A percentile compares a stretch with the other conserved stretches of the same genome.
These are phyloP conservation scores for Tieghemostelium lacteum DNA, from an alignment of 78 protist species.

Conservation along the genomic window DNA sequence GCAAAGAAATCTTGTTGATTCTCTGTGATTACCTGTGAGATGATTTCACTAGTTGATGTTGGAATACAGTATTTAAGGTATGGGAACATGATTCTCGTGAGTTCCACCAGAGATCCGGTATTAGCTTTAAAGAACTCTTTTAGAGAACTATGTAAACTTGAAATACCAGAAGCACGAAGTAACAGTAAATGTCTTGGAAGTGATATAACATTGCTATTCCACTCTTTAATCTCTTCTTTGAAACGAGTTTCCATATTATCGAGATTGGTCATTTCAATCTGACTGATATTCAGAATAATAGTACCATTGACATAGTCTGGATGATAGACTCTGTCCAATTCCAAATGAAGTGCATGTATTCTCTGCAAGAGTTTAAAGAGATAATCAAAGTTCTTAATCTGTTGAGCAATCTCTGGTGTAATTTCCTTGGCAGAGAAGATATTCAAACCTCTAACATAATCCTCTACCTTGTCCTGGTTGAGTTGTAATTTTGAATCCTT, in stretches of 20 bases:
- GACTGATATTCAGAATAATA: neutral
- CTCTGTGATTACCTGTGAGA: neutral
- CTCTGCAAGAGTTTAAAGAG: neutral
- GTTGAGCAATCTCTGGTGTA: neutral
- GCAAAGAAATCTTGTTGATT: neutral
- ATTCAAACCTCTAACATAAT: slow-evolving; percentile 8
- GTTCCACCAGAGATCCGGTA: neutral
- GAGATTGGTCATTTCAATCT: neutral
- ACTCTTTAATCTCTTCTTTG: neutral
- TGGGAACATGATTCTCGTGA: neutral
- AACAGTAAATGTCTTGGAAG: slow-evolving; percentile 11
- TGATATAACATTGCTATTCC: slow-evolving; percentile 12
- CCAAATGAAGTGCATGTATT: neutral
- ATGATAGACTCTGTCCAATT: neutral
- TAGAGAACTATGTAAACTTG: slow-evolving; percentile 7
- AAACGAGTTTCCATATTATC: neutral
- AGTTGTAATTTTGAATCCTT: neutral
- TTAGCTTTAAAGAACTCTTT: neutral
- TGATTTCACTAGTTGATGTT: neutral
- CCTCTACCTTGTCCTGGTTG: neutral
- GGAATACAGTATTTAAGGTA: slow-evolving; percentile 20
- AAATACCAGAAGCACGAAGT: slow-evolving; percentile 32
- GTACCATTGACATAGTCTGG: neutral
- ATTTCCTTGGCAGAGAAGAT: neutral
- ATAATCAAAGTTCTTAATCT: neutral